Conservation (phyloP, 2,329 filamentous ascomycete species). For the Penicillium capsulatum region DNA sequence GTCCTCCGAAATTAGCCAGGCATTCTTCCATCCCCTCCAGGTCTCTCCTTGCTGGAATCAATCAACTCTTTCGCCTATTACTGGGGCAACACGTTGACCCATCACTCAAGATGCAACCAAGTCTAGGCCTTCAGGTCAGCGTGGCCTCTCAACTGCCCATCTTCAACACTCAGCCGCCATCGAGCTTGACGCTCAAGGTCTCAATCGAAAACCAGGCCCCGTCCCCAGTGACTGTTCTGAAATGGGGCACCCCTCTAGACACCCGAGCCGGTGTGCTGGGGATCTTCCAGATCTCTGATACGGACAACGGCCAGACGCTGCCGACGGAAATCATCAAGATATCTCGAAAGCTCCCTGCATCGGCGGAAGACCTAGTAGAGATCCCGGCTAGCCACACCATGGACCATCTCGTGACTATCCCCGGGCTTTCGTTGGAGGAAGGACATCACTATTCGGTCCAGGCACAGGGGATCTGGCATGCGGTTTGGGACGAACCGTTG, state of each 20-base stretch:
- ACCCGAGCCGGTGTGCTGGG: conserved; percentile 28
- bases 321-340: conserved; percentile 32
- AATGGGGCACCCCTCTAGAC: conserved; percentile 39
- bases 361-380: conserved; percentile 28
- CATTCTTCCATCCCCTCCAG: background rate
- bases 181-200: conserved; percentile 21
- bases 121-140: conserved; percentile 18
- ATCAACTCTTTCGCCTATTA: background rate
- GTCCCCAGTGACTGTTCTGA: conserved; percentile 31
- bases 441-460: conserved; percentile 33
- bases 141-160: conserved; percentile 13
- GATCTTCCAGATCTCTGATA: conserved; percentile 29
- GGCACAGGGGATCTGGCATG: conserved; percentile 36
- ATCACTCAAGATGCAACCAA: conserved; percentile 7
- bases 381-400: conserved; percentile 25
- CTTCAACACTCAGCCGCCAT: conserved; percentile 7
- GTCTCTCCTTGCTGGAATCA: conserved; percentile 3
- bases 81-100: background rate
- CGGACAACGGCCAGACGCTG: conserved; percentile 16
- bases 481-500: conserved; percentile 28
- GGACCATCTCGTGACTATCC: conserved; percentile 24
- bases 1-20: too few relatives aligned
- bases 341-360: conserved; percentile 31
- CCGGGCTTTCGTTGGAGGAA: conserved; percentile 22
- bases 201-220: conserved; percentile 27